Evolutionary conservation across 768 basidiomycete genomes (phyloP), one percentile per base, ranked within the genome.

Genomic region (Boletus pseudo-olivaceus): DNA sequence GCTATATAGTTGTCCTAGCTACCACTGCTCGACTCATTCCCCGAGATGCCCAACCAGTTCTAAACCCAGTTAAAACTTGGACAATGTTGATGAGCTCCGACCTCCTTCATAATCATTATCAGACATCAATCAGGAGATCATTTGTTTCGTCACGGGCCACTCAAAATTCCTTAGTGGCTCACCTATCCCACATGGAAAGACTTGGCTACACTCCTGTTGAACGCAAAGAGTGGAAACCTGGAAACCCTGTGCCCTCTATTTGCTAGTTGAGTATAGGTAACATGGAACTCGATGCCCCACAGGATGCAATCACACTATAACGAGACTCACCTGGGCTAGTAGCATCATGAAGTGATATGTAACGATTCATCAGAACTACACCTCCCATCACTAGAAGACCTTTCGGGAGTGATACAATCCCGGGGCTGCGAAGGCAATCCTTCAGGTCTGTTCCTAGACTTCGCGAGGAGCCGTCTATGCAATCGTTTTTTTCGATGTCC

Each of bases 401-500:
- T 41, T 51, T 47, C 37, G 30, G 34, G 33, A 23, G 43, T 8
- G 8, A 19, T 38, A 32, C 19, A 19, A 19, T 41, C 54, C 42
- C 17, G 40, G 30, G 34, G 4, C 23, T 41, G 40, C 27, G 42
- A 33, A 9, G 37, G 41, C 7, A 35, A 34, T 43, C 35, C 47
- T 44, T 55, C 58, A 27, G 48, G 32, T 38, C 15, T 35, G 52
- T 54, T 66, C 40, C 38, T 55, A 26, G 65, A 57, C 57, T 72
- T 76, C 1, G 67, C 68, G 14, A 72, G 72, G 38, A 79, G 67
- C n/a, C 76, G 73, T 59, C 75, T 76, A 65, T 91, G 89, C 10
- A 67, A 44, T 17, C 81, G 79, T 7, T 82, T 82, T n/a, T 70
- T 71, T 33, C 74, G 67, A 65, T 93, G 90, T 1, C 67, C 69